Base-by-base conservation (phyloP, 352 stramenopile species). In the Globisporangium ultimum region DNA sequence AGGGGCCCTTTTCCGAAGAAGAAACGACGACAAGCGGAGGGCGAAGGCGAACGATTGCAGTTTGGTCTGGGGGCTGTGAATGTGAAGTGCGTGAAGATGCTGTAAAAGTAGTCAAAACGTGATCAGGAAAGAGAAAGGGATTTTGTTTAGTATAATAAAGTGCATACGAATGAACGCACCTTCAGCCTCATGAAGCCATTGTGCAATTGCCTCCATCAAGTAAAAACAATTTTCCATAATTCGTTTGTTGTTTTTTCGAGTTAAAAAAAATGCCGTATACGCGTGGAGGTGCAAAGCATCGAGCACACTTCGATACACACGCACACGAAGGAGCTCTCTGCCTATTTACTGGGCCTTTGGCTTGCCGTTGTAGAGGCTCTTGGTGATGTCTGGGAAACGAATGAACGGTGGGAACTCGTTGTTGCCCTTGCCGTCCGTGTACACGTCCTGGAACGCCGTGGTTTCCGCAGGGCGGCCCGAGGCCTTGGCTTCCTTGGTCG, bases 371-470 rank as follows among this genome's bases (percentile, higher is more conserved):
- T 86, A 88, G 68, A 98, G 69, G 68, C 85, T 98, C 80, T 99
- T 99, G 59, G 76, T 63, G 68, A 93, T 95, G 70, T 99, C 96
- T 15, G 97, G 97, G 83, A 99, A 97, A 55, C 97, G 96, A 71
- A 99, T 98, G 81, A 98, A 98, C 47, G 82, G 77, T 36, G 96
- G 96, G 71, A 87, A 97, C 70, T 96, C 90, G 71, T 97, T 88
- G 59, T 93, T 83, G 62, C 84, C 83, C 65, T 94, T 93, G 58
- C 74, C 78, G 66, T 97, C 89, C 63, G 74, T 80, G 77, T 98
- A 97, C 48, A 99, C 82, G 47, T 97, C 82, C 56, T 87, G 51
- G 62, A 95, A 86, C 34, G 90, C 77, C 32, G 65, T 67, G 45
- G 76, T 70, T 53, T 76, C 66, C 0, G 76, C 68, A 10, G 84